Evolutionary conservation across 2,329 filamentous ascomycete genomes (phyloP).

Genomic region (Biscogniauxia marginata): DNA sequence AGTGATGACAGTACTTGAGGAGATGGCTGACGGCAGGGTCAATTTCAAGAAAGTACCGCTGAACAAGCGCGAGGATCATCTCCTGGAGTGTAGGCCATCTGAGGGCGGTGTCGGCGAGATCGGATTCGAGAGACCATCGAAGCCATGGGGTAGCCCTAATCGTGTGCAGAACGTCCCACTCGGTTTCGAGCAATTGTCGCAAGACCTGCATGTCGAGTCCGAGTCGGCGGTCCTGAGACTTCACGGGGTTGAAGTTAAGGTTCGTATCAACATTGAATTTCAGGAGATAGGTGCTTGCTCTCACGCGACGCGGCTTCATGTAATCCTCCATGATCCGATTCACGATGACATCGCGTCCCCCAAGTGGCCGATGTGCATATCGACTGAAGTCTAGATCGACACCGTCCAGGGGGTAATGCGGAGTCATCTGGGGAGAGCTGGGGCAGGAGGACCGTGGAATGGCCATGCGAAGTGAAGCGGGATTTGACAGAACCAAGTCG

Average conservation of each 20-base stretch:
- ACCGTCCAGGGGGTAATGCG: conserved; percentile 36
- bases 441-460: neutral
- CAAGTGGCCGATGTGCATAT: conserved; percentile 35
- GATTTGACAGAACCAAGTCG: neutral
- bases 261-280: neutral
- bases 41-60: conserved; percentile 18
- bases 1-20: conserved; percentile 6
- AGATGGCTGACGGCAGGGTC: conserved; percentile 12
- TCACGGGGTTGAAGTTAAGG: conserved; percentile 16
- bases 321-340: conserved; percentile 33
- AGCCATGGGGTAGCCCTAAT: neutral
- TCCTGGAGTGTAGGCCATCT: neutral
- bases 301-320: conserved; percentile 22
- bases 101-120: too few relatives aligned
- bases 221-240: conserved; percentile 21
- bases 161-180: conserved; percentile 1
- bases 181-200: conserved; percentile 26
- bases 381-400: conserved; percentile 31
- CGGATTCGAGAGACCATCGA: too few relatives aligned
- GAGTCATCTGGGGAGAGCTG: conserved; percentile 13
- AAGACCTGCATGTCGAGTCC: conserved; percentile 29
- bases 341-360: conserved; percentile 32
- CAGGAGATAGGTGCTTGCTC: conserved; percentile 10
- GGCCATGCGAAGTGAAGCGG: neutral
- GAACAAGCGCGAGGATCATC: conserved; percentile 12